phyloP scores from a whole-genome alignment of 192 early-diverging fungal genomes.

The Backusella tuberculispora region DNA sequence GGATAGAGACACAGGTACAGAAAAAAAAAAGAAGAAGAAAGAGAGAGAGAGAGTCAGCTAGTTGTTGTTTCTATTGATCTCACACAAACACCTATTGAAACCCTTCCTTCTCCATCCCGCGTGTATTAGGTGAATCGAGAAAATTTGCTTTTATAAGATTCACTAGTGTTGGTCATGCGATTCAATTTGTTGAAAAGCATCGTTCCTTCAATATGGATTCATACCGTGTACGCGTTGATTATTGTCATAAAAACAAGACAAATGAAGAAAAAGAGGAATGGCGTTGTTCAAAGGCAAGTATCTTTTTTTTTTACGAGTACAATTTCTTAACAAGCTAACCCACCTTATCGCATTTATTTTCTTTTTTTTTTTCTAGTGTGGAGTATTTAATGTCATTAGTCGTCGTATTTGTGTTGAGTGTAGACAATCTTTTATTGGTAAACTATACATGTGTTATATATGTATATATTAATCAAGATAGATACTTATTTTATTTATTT shows the following conservation, averaged over 20 bases:
- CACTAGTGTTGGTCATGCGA: constrained; percentile 49
- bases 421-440: constrained; percentile 28
- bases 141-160: constrained; percentile 51
- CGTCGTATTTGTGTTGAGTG: constrained; percentile 37
- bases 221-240: constrained; percentile 43
- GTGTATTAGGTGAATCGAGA: constrained; percentile 40
- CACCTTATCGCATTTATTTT: neutral
- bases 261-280: constrained; percentile 35
- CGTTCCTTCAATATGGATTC: constrained; percentile 40
- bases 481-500: neutral
- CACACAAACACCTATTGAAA: neutral
- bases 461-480: neutral
- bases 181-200: constrained; percentile 44
- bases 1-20: constrained; percentile 44
- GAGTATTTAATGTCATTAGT: constrained; percentile 29
- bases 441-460: neutral
- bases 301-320: neutral
- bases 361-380: constrained; percentile 23
- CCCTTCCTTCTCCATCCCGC: neutral
- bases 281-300: constrained; percentile 36
- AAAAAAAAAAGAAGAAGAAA: neutral
- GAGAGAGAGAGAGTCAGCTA: neutral
- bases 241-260: constrained; percentile 32
- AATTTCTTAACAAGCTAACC: neutral
- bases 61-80: neutral